Conservation (phyloP, 352 stramenopile species). For the Pythium insidiosum region DNA sequence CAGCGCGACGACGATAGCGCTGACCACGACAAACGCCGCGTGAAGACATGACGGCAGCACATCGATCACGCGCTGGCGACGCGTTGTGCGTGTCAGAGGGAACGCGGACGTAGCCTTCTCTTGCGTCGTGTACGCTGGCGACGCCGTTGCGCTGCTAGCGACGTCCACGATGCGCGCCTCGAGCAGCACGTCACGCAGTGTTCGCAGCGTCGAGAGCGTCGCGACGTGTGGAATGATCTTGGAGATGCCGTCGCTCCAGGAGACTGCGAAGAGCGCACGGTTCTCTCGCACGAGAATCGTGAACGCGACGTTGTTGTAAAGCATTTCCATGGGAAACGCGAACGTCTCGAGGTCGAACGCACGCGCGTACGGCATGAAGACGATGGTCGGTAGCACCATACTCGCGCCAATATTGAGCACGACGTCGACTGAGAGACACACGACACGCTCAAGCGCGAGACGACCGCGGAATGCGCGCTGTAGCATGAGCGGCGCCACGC, state of each 20-base stretch:
- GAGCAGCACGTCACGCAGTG: background rate
- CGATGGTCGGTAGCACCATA: slow-evolving; percentile 9
- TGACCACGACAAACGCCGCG: no score
- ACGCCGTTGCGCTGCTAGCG: no score
- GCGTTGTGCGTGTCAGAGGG: background rate
- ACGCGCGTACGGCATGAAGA: slow-evolving; percentile 17
- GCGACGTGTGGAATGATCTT: slow-evolving; percentile 19
- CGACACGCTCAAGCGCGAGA: slow-evolving; percentile 4
- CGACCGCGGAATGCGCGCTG: background rate
- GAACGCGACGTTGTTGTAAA: slow-evolving; percentile 21
- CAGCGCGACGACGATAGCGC: no score
- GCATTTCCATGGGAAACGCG: slow-evolving; percentile 5
- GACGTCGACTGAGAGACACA: slow-evolving; percentile 9
- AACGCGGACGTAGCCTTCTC: background rate
- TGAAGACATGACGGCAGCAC: no score
- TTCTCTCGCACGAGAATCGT: slow-evolving; percentile 17
- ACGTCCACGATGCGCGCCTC: background rate
- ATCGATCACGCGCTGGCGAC: background rate
- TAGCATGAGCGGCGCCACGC: slow-evolving; percentile 4
- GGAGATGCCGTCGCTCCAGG: slow-evolving; percentile 5
- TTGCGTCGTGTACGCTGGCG: no score
- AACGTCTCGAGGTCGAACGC: slow-evolving; percentile 8
- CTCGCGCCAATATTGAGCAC: slow-evolving; percentile 9
- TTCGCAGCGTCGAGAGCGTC: background rate
- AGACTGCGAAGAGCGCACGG: slow-evolving; percentile 14